A percentile compares a stretch with the other conserved stretches of the same genome.
Conservation (phyloP, 2,329 filamentous ascomycete species). For the Fusarium setosum region DNA sequence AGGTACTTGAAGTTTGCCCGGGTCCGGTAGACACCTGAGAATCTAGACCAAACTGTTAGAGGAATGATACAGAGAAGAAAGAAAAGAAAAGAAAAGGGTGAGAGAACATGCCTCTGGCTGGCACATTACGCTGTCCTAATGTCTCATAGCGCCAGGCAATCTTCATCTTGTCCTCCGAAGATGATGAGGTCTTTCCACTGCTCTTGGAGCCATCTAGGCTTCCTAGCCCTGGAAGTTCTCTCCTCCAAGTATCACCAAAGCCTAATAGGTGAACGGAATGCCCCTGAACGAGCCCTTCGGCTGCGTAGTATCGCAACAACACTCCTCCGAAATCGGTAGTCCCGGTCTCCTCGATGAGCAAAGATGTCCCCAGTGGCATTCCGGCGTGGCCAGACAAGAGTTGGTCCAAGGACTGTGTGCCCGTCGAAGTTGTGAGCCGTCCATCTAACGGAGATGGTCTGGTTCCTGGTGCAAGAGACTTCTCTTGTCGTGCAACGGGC, state of each 20-base stretch:
- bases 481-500: constrained; percentile 45
- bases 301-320: constrained; percentile 88
- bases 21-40: constrained; percentile 32
- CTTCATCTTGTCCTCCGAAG: constrained; percentile 85
- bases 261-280: constrained; percentile 90
- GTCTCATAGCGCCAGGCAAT: constrained; percentile 98
- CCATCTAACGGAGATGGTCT: constrained; percentile 92
- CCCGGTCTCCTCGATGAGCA: constrained; percentile 88
- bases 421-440: constrained; percentile 89
- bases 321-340: constrained; percentile 94
- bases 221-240: constrained; percentile 82
- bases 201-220: constrained; percentile 53
- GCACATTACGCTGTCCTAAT: constrained; percentile 75
- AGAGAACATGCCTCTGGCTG: constrained; percentile 68
- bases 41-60: constrained; percentile 25
- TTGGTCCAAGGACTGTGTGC: constrained; percentile 85
- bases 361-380: constrained; percentile 80
- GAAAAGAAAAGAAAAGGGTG: not conserved
- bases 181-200: constrained; percentile 52
- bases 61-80: not conserved
- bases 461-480: constrained; percentile 61
- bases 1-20: constrained; percentile 50
- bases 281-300: constrained; percentile 91
- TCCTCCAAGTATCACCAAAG: constrained; percentile 81
- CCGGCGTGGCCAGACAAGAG: constrained; percentile 89